Percentiles rank a stretch among this genome's conserved stretches.
phyloP scores from a whole-genome alignment of 2,329 filamentous ascomycete species.

The Elsinoe ampelina region DNA sequence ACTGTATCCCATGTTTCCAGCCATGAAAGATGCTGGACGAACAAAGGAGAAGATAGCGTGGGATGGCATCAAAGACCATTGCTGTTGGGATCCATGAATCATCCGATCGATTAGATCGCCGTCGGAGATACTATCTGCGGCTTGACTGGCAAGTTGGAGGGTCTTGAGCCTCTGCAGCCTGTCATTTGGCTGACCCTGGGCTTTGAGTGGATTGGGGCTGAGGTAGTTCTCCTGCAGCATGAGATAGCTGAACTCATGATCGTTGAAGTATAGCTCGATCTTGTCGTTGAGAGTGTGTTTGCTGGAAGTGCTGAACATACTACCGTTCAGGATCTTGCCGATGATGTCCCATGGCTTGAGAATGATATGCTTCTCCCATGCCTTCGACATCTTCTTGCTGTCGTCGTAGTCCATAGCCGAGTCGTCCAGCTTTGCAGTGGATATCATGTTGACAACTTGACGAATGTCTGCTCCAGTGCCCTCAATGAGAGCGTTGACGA shows the following conservation, averaged over 20 bases:
- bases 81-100: conserved; percentile 97
- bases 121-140: conserved; percentile 93
- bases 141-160: conserved; percentile 78
- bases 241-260: conserved; percentile 92
- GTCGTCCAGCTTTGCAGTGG: conserved; percentile 83
- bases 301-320: conserved; percentile 74
- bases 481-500: conserved; percentile 89
- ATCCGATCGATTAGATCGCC: conserved; percentile 93
- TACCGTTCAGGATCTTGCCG: conserved; percentile 78
- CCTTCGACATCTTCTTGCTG: conserved; percentile 88
- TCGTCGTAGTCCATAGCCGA: conserved; percentile 71
- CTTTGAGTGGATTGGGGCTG: conserved; percentile 62
- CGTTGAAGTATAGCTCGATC: conserved; percentile 97
- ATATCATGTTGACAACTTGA: conserved; percentile 98
- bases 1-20: conserved; percentile 60
- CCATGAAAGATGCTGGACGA: conserved; percentile 74
- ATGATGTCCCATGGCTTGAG: conserved; percentile 98
- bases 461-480: conserved; percentile 92
- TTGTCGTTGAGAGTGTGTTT: conserved; percentile 91
- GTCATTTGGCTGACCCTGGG: conserved; percentile 41
- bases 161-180: conserved; percentile 67
- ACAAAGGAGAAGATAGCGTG: conserved; percentile 96
- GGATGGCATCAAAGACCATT: conserved; percentile 96
- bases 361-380: conserved; percentile 96
- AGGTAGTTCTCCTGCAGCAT: conserved; percentile 99